Conservation (phyloP, 192 early-diverging fungal species). For the Polychytrium aggregatum region DNA sequence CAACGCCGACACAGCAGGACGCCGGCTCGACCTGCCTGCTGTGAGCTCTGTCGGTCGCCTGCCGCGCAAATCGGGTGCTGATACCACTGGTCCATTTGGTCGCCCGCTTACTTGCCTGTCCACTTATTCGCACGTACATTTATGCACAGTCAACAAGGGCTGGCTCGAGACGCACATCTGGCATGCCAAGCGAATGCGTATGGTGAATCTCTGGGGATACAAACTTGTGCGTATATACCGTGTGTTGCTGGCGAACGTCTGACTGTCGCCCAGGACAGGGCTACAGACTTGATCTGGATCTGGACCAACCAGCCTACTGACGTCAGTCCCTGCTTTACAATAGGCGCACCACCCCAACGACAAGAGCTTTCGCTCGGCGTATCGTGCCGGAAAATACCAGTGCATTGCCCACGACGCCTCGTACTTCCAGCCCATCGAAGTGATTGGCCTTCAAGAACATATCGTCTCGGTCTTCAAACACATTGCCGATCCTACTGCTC, state of each 20-base stretch:
- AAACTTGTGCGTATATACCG: conserved; percentile 36
- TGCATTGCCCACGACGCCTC: conserved; percentile 79
- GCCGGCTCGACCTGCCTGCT: too few relatives aligned
- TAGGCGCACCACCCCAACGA: conserved; percentile 76
- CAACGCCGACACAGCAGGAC: too few relatives aligned
- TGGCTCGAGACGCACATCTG: conserved; percentile 98
- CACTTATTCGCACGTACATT: too few relatives aligned
- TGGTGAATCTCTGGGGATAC: conserved; percentile 75
- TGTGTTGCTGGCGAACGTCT: neutral
- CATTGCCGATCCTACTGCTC: conserved; percentile 50
- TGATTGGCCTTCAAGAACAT: conserved; percentile 38
- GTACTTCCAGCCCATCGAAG: conserved; percentile 60
- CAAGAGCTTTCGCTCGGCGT: conserved; percentile 64
- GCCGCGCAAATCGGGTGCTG: too few relatives aligned
- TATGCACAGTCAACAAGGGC: conserved; percentile 43
- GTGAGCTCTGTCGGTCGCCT: too few relatives aligned
- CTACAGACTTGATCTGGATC: too few relatives aligned
- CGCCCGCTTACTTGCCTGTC: too few relatives aligned
- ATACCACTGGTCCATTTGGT: too few relatives aligned
- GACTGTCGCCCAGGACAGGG: neutral
- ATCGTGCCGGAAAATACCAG: conserved; percentile 61
- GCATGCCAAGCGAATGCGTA: conserved; percentile 97
- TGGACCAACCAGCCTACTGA: too few relatives aligned
- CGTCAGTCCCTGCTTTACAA: neutral
- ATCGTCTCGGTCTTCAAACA: conserved; percentile 40